Conservation (phyloP, 306 rosid genomes). For the Trifolium dubium region DNA sequence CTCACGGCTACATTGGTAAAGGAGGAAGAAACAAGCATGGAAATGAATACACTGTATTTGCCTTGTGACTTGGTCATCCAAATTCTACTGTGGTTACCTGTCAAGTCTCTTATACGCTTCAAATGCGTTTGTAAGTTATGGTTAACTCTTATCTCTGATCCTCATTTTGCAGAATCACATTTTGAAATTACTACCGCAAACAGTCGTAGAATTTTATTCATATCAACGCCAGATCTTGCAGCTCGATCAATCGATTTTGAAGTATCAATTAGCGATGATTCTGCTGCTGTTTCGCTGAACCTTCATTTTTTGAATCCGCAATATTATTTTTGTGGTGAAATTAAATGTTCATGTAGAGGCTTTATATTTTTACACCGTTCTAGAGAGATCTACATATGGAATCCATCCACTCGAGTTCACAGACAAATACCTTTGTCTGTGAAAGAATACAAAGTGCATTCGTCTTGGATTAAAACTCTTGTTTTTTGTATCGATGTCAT, state of each 20-base stretch:
- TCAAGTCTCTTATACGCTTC: not conserved
- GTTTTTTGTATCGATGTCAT: not conserved
- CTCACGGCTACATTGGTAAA: too few relatives aligned
- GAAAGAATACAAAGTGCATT: not conserved
- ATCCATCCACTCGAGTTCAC: not conserved
- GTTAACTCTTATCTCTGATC: not conserved
- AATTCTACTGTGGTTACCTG: constrained; percentile 1
- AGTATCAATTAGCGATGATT: not conserved
- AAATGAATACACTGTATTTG: not conserved
- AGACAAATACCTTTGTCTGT: not conserved
- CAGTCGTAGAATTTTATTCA: not conserved
- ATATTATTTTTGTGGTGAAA: not conserved
- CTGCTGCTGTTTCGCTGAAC: not conserved
- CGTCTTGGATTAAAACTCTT: not conserved
- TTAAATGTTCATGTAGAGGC: not conserved
- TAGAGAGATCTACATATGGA: not conserved
- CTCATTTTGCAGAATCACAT: not conserved
- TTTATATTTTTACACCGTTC: not conserved
- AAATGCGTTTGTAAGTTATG: constrained; percentile 4
- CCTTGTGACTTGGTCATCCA: not conserved
- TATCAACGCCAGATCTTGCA: not conserved
- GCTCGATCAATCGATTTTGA: not conserved
- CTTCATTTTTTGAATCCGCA: not conserved
- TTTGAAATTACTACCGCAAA: not conserved
- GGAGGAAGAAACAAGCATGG: too few relatives aligned